Conservation (phyloP, 495 filamentous ascomycete species). For the Aspergillus olivimuriae region DNA sequence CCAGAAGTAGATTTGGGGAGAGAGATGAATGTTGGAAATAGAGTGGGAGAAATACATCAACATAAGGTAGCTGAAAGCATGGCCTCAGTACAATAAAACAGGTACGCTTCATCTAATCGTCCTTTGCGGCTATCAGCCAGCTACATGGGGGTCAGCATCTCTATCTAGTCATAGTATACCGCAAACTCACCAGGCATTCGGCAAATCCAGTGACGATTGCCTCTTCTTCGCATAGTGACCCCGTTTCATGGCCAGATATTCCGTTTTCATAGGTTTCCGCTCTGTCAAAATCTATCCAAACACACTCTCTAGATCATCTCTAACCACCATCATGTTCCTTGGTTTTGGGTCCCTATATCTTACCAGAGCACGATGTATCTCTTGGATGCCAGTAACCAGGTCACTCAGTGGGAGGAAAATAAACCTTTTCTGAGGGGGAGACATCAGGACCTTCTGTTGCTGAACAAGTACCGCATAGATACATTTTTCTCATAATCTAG, state of each 20-base stretch:
- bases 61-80: neutral
- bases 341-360: no score
- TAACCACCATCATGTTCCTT: no score
- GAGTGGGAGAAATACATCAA: no score
- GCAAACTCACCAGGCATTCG: conserved; percentile 1
- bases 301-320: no score
- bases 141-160: neutral
- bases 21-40: neutral
- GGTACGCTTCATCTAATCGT: neutral
- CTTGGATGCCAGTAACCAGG: no score
- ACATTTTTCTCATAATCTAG: no score
- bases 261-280: conserved; percentile 5
- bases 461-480: no score
- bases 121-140: neutral
- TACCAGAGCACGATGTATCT: no score
- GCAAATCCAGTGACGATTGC: neutral
- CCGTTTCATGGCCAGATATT: neutral
- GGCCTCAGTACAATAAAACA: neutral
- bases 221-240: conserved; percentile 1
- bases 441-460: no score
- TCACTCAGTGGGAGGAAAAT: no score
- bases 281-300: no score
- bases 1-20: neutral
- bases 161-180: neutral
- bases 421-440: no score